Evolutionary conservation across 495 filamentous ascomycete genomes (phyloP), one percentile per base, ranked within the genome.

Genomic region (Daldinia decipiens): DNA sequence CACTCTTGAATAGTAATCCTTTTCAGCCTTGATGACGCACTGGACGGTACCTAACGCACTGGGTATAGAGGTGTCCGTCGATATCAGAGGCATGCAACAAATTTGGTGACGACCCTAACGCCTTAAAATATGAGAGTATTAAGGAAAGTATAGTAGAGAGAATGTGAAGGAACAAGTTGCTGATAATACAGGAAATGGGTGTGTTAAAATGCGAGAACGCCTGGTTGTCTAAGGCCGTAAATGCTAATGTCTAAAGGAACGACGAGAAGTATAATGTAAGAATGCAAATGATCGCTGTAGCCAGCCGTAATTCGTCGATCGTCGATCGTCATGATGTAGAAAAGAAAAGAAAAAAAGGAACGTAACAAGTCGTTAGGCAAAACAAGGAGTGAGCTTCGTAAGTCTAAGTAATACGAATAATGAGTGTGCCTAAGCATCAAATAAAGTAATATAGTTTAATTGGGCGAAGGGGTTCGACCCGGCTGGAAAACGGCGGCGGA

Each of bases 401-500:
- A 59, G 59, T 39, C 50, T n/a, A 56, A 61, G 24, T 50, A 38
- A 64, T 56, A 38, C 29, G 9, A 51, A 52, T 56, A 51, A 58
- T 43, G 40, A 26, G 54, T 50, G 17, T 52, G 9, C 34, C 27
- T 34, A 19, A 45, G 55, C n/a, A 26, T 15, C 8, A 51, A 65
- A 59, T 2, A 39, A 52, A 32, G 9, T 38, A 13, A 31, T 21
- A 32, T 26, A 8, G 15, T 58, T 69, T 34, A 75, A 43, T 62
- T 47, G 9, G 43, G 26, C n/a, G 65, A 38, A 27, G 56, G 24
- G 17, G 57, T 58, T 43, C 65, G 62, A 8, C 68, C 52, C 3
- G 78, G 75, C n/a, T 76, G 75, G 72, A 83, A 85, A 17, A 85
- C 82, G 34, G 82, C 81, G 58, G 74, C 76, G 31, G 82, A 83